Conservation (phyloP, 768 basidiomycete species). For the Steccherinum ochraceum region DNA sequence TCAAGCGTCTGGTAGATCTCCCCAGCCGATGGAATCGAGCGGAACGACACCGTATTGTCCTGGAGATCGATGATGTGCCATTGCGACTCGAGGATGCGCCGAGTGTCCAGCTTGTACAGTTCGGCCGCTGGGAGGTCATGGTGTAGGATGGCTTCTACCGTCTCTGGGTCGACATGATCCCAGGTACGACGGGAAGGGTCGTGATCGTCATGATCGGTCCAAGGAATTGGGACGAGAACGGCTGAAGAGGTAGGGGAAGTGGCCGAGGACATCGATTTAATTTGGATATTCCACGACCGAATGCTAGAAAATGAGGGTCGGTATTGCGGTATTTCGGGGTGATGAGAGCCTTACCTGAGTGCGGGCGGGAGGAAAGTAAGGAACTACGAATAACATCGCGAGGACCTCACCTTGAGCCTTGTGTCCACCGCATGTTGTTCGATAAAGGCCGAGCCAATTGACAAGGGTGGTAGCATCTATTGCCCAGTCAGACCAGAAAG, state of each 20-base stretch:
- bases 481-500: background rate
- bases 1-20: constrained; percentile 23
- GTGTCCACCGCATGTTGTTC: background rate
- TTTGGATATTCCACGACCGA: background rate
- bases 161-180: constrained; percentile 20
- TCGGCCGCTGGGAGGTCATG: constrained; percentile 21
- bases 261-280: background rate
- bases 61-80: constrained; percentile 24
- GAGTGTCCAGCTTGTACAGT: constrained; percentile 26
- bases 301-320: background rate
- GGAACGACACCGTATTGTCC: constrained; percentile 17
- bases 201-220: constrained; percentile 10
- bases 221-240: constrained; percentile 4
- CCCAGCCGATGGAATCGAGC: constrained; percentile 14
- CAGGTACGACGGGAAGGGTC: too few species aligned
- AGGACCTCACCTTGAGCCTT: background rate
- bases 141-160: constrained; percentile 14
- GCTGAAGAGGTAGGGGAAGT: constrained; percentile 1
- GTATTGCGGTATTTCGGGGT: background rate
- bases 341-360: background rate
- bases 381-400: background rate
- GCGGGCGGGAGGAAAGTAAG: background rate
- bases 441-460: background rate
- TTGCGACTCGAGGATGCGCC: constrained; percentile 22
- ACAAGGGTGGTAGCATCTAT: background rate